phyloP scores from a whole-genome alignment of 768 basidiomycete genomes.

The Amanita subjunquillea region DNA sequence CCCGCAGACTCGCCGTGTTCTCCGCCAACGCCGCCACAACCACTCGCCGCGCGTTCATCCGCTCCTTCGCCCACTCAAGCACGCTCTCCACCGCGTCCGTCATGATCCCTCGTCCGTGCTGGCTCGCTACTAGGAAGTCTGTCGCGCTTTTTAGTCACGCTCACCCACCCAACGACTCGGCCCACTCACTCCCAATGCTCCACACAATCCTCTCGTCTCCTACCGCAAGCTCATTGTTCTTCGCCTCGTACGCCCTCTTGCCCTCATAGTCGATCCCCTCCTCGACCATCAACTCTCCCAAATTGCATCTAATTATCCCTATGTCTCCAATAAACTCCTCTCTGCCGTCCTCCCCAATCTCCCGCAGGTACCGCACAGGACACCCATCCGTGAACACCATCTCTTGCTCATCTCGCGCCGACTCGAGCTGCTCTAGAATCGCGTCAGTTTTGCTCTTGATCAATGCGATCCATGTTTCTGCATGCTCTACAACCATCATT shows the following conservation, averaged over 20 bases:
- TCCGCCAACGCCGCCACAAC: constrained; percentile 33
- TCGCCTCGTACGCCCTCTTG: constrained; percentile 19
- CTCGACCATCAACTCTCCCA: constrained; percentile 18
- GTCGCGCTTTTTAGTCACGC: too few species aligned
- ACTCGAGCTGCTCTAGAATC: constrained; percentile 17
- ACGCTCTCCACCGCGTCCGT: constrained; percentile 47
- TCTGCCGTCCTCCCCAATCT: constrained; percentile 40
- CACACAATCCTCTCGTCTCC: constrained; percentile 44
- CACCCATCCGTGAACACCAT: constrained; percentile 25
- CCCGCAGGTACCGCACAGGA: constrained; percentile 41
- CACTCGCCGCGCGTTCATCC: constrained; percentile 47
- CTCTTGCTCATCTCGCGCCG: constrained; percentile 11
- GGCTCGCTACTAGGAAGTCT: constrained; percentile 18
- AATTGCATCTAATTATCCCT: constrained; percentile 19
- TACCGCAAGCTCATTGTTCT: constrained; percentile 27
- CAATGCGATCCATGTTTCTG: constrained; percentile 13
- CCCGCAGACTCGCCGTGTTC: constrained; percentile 51
- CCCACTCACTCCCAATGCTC: constrained; percentile 15
- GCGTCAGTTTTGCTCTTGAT: constrained; percentile 17
- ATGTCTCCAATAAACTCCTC: constrained; percentile 42
- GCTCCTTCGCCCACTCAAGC: constrained; percentile 52
- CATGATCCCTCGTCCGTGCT: constrained; percentile 43
- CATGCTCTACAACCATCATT: constrained; percentile 15
- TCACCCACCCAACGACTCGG: too few species aligned
- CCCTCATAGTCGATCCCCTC: constrained; percentile 24